Conservation (phyloP, 2,329 filamentous ascomycete genomes). For the Ceratocystiopsis brevicomis region DNA sequence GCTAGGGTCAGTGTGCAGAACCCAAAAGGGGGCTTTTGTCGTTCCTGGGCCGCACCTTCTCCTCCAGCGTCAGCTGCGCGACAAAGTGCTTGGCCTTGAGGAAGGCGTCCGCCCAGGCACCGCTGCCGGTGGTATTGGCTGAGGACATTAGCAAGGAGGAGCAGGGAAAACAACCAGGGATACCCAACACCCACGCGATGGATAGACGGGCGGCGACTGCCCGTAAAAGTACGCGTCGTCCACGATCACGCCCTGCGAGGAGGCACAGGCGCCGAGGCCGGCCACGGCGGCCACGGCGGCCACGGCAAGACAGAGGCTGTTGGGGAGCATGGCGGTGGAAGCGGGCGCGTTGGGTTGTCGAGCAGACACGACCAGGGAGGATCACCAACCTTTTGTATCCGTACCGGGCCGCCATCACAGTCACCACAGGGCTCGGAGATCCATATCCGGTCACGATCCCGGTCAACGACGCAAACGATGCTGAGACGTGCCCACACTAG, state of each 20-base stretch:
- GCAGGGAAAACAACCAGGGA: neutral
- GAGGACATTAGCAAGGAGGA: neutral
- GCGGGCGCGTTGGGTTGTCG: too few relatives aligned
- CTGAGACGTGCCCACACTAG: too few relatives aligned
- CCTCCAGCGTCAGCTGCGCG: conserved; percentile 49
- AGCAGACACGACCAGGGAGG: too few relatives aligned
- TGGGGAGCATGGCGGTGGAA: too few relatives aligned
- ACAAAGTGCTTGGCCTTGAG: conserved; percentile 51
- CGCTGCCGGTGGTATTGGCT: conserved; percentile 38
- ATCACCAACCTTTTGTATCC: too few relatives aligned
- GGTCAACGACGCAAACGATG: too few relatives aligned
- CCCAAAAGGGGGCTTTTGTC: too few relatives aligned
- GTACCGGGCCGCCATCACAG: too few relatives aligned
- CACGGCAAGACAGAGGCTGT: neutral
- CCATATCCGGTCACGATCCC: too few relatives aligned
- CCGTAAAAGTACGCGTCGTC: conserved; percentile 29
- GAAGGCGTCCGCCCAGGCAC: conserved; percentile 49
- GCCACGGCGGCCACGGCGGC: neutral
- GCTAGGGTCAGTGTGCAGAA: too few relatives aligned
- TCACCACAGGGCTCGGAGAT: too few relatives aligned
- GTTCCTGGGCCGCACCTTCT: conserved; percentile 30
- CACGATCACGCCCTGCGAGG: conserved; percentile 12
- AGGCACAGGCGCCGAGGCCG: neutral
- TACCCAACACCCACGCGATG: conserved; percentile 21
- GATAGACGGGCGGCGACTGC: conserved; percentile 29